Conservation (phyloP, 805 yeast genomes). For the Candida vaughaniae region DNA sequence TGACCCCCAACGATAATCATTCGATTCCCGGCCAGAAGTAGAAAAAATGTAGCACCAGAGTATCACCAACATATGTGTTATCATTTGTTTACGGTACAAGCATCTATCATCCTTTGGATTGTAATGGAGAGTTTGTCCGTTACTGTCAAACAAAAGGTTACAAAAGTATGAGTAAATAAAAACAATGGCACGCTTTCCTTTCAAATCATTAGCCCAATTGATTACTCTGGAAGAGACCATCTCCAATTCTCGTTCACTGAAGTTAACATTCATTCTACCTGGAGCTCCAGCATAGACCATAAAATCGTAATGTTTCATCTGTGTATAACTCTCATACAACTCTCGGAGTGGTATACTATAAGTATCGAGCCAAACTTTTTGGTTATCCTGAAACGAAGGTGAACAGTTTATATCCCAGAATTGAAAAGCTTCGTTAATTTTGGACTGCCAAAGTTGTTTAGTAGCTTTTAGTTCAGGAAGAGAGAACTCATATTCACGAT, state of each 20-base stretch:
- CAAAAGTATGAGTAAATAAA: slow-evolving; percentile 20
- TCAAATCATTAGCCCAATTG: slow-evolving; percentile 48
- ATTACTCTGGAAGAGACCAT: slow-evolving; percentile 48
- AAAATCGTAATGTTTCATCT: slow-evolving; percentile 25
- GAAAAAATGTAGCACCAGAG: slow-evolving; percentile 14
- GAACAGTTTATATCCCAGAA: slow-evolving; percentile 13
- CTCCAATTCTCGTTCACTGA: slow-evolving; percentile 37
- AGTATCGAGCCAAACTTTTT: slow-evolving; percentile 17
- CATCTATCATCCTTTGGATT: slow-evolving; percentile 12
- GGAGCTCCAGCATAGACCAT: slow-evolving; percentile 30
- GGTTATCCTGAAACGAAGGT: slow-evolving; percentile 8
- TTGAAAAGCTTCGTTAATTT: slow-evolving; percentile 12
- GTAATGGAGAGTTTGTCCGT: slow-evolving; percentile 3
- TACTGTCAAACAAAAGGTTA: slow-evolving; percentile 7
- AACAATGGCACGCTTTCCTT: slow-evolving; percentile 51
- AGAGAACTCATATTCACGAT: slow-evolving; percentile 19
- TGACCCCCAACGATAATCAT: slow-evolving; percentile 2
- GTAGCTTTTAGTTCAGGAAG: slow-evolving; percentile 18
- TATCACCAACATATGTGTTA: slow-evolving; percentile 13
- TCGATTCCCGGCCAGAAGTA: slow-evolving; percentile 13
- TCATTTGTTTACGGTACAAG: slow-evolving; percentile 14
- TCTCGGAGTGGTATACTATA: slow-evolving; percentile 18
- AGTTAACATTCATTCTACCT: slow-evolving; percentile 43
- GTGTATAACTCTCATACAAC: slow-evolving; percentile 21
- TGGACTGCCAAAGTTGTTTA: slow-evolving; percentile 13